These are phyloP conservation scores for Boletellus dicymbophilus DNA, from an alignment of 1,284 basidiomycete species.

Conservation along the genomic window DNA sequence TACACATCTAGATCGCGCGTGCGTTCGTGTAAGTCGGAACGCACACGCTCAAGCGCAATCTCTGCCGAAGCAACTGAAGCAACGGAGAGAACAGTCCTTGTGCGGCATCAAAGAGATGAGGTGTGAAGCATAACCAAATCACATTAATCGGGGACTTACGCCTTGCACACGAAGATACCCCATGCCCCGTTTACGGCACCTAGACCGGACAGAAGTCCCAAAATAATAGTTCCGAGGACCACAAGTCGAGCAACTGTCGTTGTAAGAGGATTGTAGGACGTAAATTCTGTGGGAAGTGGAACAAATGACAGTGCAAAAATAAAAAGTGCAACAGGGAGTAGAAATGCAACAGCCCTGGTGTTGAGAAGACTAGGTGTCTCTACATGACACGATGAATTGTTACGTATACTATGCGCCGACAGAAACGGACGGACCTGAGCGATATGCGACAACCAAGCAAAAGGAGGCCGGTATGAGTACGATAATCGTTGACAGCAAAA, in stretches of 20 bases:
- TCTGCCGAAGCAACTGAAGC: slow-evolving; percentile 33
- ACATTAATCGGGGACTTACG: slow-evolving; percentile 25
- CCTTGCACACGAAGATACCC: slow-evolving; percentile 38
- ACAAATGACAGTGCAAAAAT: slow-evolving; percentile 63
- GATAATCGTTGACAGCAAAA: slow-evolving; percentile 57
- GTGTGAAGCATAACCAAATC: slow-evolving; percentile 3
- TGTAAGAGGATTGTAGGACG: slow-evolving; percentile 43
- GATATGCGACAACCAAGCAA: slow-evolving; percentile 56
- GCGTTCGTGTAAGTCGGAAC: slow-evolving; percentile 32
- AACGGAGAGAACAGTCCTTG: slow-evolving; percentile 22
- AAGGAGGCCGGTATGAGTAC: slow-evolving; percentile 61
- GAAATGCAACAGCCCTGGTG: slow-evolving; percentile 20
- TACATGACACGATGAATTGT: slow-evolving; percentile 10
- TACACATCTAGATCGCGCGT: slow-evolving; percentile 27
- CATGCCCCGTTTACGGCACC: slow-evolving; percentile 71
- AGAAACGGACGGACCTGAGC: slow-evolving; percentile 26
- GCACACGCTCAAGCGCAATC: slow-evolving; percentile 35
- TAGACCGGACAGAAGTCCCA: slow-evolving; percentile 73
- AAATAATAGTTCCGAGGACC: slow-evolving; percentile 71
- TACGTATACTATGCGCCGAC: neutral
- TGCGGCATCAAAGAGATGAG: slow-evolving; percentile 17
- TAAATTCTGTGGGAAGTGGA: slow-evolving; percentile 58
- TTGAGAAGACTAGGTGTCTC: slow-evolving; percentile 28
- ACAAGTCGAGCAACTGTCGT: slow-evolving; percentile 61
- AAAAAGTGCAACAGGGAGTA: slow-evolving; percentile 54